Percentiles rank a stretch among this genome's conserved stretches.
phyloP scores from a whole-genome alignment of 1,284 basidiomycete genomes.

The Melampsora larici-populina region DNA sequence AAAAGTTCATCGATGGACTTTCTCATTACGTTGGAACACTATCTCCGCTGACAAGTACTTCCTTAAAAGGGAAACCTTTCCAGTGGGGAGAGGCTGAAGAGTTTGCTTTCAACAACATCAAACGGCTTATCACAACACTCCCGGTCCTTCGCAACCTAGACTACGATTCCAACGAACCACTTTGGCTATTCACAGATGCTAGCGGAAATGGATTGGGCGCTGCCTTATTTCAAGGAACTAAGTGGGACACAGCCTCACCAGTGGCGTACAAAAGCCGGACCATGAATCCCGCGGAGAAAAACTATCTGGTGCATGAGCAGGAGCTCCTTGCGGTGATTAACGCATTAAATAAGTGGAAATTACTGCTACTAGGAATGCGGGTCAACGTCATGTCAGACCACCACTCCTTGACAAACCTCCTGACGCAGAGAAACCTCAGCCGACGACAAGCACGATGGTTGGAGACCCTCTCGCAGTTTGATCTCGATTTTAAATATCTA shows the following conservation, averaged over 20 bases:
- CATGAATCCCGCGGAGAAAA: too few species aligned
- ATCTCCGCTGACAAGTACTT: neutral
- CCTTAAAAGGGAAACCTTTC: neutral
- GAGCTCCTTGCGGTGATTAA: too few species aligned
- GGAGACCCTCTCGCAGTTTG: neutral
- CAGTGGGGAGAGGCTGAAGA: neutral
- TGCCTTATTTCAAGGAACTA: neutral
- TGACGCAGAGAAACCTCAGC: too few species aligned
- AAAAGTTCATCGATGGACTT: too few species aligned
- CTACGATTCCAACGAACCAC: conserved; percentile 46
- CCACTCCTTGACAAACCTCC: too few species aligned
- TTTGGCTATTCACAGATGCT: conserved; percentile 42
- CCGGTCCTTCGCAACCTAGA: conserved; percentile 53
- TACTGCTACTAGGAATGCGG: too few species aligned
- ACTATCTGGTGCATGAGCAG: too few species aligned
- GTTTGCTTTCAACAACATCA: conserved; percentile 49
- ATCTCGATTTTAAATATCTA: neutral
- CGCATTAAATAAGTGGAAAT: too few species aligned
- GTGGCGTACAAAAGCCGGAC: too few species aligned
- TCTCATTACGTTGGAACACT: conserved; percentile 1
- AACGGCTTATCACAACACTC: too few species aligned
- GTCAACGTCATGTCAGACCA: too few species aligned
- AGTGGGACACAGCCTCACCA: neutral
- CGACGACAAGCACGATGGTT: too few species aligned
- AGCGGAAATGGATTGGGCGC: conserved; percentile 35